Percentiles rank a stretch among this genome's conserved stretches.
Evolutionary conservation across 768 basidiomycete genomes (phyloP).

Genomic region (Hygrocybe punicea): DNA sequence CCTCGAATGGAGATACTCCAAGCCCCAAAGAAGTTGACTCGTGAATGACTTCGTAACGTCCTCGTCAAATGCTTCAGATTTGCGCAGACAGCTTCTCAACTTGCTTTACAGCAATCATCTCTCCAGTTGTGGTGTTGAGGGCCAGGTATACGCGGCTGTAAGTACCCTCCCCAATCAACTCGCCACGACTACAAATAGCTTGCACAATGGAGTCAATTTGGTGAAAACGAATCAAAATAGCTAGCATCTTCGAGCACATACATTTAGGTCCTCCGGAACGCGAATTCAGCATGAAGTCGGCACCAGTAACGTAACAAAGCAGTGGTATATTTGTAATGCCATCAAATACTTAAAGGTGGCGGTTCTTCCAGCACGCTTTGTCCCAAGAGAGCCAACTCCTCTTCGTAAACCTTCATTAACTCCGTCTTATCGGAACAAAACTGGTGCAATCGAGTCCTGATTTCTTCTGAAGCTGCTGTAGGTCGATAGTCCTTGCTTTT

Average conservation of each 20-base stretch:
- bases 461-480: constrained; percentile 55
- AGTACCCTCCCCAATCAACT: constrained; percentile 94
- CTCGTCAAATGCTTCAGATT: constrained; percentile 90
- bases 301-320: too few relatives aligned
- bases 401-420: constrained; percentile 69
- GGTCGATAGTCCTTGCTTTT: constrained; percentile 57
- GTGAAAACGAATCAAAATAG: constrained; percentile 5
- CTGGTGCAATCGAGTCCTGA: constrained; percentile 55
- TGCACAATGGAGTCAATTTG: constrained; percentile 24
- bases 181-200: constrained; percentile 95
- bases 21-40: constrained; percentile 82
- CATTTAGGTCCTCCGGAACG: constrained; percentile 59
- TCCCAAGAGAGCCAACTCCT: constrained; percentile 54
- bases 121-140: constrained; percentile 91
- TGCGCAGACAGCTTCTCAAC: constrained; percentile 88
- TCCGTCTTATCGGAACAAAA: constrained; percentile 60
- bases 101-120: constrained; percentile 99
- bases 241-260: constrained; percentile 42
- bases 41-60: constrained; percentile 92
- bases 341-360: constrained; percentile 47
- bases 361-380: constrained; percentile 46
- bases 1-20: constrained; percentile 89
- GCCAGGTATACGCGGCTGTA: constrained; percentile 97
- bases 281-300: constrained; percentile 62
- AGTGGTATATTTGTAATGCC: neutral